Conservation (phyloP, 345 rosid species). For the Aurinia saxatilis region DNA sequence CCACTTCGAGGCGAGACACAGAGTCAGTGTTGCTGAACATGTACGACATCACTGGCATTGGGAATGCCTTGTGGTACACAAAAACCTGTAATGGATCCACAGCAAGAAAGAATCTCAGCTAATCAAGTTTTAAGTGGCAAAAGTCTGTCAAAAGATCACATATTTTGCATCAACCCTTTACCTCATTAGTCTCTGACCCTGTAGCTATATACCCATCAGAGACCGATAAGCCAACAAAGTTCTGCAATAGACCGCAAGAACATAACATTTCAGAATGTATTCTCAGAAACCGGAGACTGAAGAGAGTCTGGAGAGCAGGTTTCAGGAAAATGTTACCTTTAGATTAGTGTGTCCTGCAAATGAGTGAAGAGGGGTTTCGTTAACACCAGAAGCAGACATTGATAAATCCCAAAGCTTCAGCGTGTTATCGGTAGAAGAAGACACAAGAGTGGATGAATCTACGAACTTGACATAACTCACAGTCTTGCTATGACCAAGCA, state of each 20-base stretch:
- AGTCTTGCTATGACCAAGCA: conserved; percentile 78
- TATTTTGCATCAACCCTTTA: conserved; percentile 19
- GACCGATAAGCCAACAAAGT: conserved; percentile 90
- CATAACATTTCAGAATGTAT: conserved; percentile 1
- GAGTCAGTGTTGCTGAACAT: conserved; percentile 60
- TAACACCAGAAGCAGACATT: conserved; percentile 53
- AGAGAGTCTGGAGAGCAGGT: neutral
- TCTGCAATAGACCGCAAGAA: conserved; percentile 39
- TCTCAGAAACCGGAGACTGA: neutral
- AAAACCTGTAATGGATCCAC: conserved; percentile 48
- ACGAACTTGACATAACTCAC: conserved; percentile 93
- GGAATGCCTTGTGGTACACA: conserved; percentile 92
- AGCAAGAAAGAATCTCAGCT: neutral
- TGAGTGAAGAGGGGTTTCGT: conserved; percentile 73
- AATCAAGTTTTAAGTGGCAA: neutral
- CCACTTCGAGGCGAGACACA: conserved; percentile 52
- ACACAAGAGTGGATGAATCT: conserved; percentile 64
- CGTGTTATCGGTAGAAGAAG: conserved; percentile 92
- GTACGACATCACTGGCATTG: conserved; percentile 85
- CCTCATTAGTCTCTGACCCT: conserved; percentile 99
- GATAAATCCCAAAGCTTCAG: conserved; percentile 98
- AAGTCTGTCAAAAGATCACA: neutral
- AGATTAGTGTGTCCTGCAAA: conserved; percentile 80
- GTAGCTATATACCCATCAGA: conserved; percentile 97
- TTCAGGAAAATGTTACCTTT: conserved; percentile 41